Conservation (phyloP, 306 rosid genomes). For the Rubus idaeus region DNA sequence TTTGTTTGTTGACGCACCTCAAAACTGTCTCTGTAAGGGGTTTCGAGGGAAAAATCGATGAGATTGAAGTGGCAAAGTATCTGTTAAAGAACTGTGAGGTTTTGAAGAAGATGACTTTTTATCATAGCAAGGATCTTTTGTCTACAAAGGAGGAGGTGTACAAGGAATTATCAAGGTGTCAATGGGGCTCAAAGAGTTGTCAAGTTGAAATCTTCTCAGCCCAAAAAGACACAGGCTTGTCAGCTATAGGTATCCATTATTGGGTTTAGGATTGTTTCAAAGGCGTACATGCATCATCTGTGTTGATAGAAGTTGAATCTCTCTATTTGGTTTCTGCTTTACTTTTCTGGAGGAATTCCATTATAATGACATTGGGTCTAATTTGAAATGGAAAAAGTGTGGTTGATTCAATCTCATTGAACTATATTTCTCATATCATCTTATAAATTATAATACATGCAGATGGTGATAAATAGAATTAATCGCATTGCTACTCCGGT, state of each 20-base stretch:
- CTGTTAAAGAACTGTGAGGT: background rate
- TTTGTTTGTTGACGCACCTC: background rate
- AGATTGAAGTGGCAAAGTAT: slow-evolving; percentile 3
- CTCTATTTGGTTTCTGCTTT: background rate
- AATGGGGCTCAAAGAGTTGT: background rate
- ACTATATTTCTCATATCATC: background rate
- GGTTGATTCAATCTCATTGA: background rate
- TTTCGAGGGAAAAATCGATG: background rate
- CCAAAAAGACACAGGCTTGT: too few relatives aligned
- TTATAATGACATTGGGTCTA: background rate
- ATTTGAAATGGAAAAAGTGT: background rate
- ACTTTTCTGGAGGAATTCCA: background rate
- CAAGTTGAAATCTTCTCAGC: background rate
- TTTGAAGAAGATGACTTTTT: background rate
- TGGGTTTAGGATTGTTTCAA: too few relatives aligned
- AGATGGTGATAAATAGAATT: too few relatives aligned
- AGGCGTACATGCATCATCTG: background rate
- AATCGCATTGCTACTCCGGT: too few relatives aligned
- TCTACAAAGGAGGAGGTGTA: background rate
- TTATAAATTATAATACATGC: too few relatives aligned
- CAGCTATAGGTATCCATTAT: too few relatives aligned
- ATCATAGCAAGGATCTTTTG: background rate
- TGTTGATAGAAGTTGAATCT: background rate
- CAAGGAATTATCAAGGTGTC: background rate
- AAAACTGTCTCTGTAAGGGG: background rate